Evolutionary conservation across 2,329 filamentous ascomycete genomes (phyloP).

Genomic region (Penicillium glabrum): DNA sequence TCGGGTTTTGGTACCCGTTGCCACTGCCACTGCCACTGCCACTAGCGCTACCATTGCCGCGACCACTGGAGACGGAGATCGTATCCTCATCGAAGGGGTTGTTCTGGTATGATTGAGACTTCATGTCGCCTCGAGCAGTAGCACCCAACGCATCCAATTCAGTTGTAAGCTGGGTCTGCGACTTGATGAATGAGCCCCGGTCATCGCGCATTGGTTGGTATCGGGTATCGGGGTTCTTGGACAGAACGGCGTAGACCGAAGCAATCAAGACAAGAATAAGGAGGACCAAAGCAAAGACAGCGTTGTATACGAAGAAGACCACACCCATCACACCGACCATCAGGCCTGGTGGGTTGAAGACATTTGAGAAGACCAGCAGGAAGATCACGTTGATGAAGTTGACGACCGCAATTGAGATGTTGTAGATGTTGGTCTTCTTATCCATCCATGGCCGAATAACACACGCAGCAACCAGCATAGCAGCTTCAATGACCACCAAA

Average conservation of each 20-base stretch:
- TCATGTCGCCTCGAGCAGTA: constrained; percentile 78
- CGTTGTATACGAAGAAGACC: constrained; percentile 84
- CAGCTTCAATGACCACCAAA: constrained; percentile 78
- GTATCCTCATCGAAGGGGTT: constrained; percentile 70
- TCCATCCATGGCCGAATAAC: constrained; percentile 96
- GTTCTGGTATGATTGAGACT: constrained; percentile 58
- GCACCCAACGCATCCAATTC: constrained; percentile 88
- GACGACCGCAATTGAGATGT: constrained; percentile 84
- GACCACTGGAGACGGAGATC: constrained; percentile 61
- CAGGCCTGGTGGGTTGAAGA: constrained; percentile 80
- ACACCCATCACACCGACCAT: constrained; percentile 88
- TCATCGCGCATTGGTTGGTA: constrained; percentile 98
- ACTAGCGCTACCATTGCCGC: constrained; percentile 46
- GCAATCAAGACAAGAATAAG: constrained; percentile 79
- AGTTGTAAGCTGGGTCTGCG: constrained; percentile 79
- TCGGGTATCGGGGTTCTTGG: constrained; percentile 90
- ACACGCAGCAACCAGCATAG: constrained; percentile 71
- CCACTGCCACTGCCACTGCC: constrained; percentile 29
- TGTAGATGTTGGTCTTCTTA: constrained; percentile 96
- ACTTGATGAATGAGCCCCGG: constrained; percentile 96
- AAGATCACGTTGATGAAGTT: constrained; percentile 93
- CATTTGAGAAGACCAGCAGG: constrained; percentile 80
- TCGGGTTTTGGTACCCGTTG: background rate
- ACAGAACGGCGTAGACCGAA: constrained; percentile 76
- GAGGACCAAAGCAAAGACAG: constrained; percentile 76